Evolutionary conservation across 805 yeast species (phyloP).

Genomic region (Naumovozyma castellii): DNA sequence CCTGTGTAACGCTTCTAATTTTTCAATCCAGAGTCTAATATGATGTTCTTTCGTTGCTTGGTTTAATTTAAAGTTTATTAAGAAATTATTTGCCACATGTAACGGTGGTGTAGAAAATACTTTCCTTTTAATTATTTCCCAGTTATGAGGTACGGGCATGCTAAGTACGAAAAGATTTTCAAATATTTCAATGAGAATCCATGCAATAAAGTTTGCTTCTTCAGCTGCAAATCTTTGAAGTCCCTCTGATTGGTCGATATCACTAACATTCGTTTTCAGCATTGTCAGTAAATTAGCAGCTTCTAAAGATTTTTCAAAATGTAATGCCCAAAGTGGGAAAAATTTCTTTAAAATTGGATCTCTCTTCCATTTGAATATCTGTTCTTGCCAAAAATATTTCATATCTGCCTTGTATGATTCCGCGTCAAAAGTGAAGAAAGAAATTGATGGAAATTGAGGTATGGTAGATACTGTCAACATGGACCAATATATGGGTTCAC

Average conservation of each 20-base stretch:
- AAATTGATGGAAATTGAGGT: neutral
- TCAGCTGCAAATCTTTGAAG: neutral
- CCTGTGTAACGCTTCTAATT: neutral
- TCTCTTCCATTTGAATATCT: neutral
- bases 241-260: neutral
- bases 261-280: neutral
- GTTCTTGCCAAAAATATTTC: neutral
- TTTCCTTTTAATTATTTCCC: neutral
- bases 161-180: neutral
- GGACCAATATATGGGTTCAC: neutral
- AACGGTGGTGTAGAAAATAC: neutral
- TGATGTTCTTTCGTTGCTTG: constrained; percentile 1
- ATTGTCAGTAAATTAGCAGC: neutral
- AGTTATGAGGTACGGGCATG: neutral
- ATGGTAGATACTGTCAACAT: neutral
- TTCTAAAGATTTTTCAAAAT: neutral
- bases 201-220: neutral
- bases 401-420: neutral
- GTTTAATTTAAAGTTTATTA: neutral
- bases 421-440: neutral
- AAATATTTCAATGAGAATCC: neutral
- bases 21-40: constrained; percentile 2
- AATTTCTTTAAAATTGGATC: neutral
- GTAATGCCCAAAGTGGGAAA: neutral
- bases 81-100: neutral